These are phyloP conservation scores for Carex cristatella DNA, from an alignment of 176 grass and related monocot genomes.

Conservation along the genomic window DNA sequence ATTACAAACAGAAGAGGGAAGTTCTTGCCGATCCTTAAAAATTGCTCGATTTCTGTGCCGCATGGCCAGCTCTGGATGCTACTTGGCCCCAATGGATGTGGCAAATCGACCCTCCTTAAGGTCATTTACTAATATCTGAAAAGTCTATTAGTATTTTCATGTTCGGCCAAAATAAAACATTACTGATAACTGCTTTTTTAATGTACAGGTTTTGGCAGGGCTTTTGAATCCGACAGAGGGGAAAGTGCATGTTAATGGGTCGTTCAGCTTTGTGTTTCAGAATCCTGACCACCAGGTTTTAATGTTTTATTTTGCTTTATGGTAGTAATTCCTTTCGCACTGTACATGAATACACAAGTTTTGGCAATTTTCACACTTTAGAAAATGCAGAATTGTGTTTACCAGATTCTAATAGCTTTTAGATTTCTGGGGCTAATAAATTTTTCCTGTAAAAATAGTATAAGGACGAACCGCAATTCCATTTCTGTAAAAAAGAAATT, in stretches of 20 bases:
- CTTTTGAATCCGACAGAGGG: conserved; percentile 52
- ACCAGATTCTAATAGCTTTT: background rate
- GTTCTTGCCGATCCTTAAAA: conserved; percentile 57
- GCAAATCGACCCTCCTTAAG: conserved; percentile 91
- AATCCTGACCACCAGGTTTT: conserved; percentile 95
- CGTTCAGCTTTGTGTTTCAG: conserved; percentile 93
- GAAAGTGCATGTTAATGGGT: conserved; percentile 46
- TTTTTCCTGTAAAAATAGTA: background rate
- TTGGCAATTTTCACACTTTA: background rate
- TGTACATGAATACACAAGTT: background rate
- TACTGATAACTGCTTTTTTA: background rate
- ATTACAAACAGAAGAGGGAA: conserved; percentile 45
- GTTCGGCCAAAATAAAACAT: background rate
- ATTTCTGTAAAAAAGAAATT: background rate
- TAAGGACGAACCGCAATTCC: background rate
- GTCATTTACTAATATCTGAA: conserved; percentile 12
- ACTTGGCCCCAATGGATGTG: conserved; percentile 91
- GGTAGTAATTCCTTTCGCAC: background rate
- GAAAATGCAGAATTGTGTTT: background rate
- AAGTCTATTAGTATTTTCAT: background rate
- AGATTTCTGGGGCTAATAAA: background rate
- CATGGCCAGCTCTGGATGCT: conserved; percentile 95
- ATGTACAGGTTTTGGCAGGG: conserved; percentile 71
- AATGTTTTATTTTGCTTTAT: background rate
- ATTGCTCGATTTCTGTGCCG: conserved; percentile 60